A percentile compares a stretch with the other conserved stretches of the same genome.
phyloP scores from a whole-genome alignment of 1,139 yeast genomes.

The Blastobotrys buckinghamii region DNA sequence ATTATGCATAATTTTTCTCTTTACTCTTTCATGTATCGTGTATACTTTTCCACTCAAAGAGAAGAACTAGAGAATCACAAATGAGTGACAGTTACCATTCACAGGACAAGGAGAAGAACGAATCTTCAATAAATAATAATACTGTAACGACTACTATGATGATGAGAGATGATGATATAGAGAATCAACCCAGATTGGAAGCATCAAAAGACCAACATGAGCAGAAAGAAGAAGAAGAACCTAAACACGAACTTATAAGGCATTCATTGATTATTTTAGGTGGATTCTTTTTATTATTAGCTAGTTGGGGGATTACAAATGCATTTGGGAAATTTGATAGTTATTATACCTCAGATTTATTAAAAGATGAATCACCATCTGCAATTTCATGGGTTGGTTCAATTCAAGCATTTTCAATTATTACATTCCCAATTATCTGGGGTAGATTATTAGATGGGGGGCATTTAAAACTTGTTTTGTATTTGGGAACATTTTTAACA shows the following conservation, averaged over 20 bases:
- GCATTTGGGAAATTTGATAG: constrained; percentile 59
- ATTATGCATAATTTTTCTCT: no score
- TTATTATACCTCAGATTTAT: constrained; percentile 45
- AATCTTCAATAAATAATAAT: no score
- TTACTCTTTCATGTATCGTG: no score
- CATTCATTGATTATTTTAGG: constrained; percentile 32
- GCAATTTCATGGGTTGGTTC: constrained; percentile 63
- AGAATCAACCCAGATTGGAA: no score
- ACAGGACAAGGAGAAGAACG: no score
- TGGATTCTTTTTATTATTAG: constrained; percentile 44
- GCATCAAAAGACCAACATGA: no score
- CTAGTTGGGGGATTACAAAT: constrained; percentile 55
- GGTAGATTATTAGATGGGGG: constrained; percentile 56
- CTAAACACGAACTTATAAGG: constrained; percentile 22
- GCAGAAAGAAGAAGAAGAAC: no score
- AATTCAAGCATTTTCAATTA: constrained; percentile 48
- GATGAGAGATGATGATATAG: no score
- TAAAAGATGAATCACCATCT: constrained; percentile 38
- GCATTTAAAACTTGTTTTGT: constrained; percentile 25
- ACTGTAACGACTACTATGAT: no score
- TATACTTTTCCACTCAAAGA: no score
- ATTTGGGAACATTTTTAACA: constrained; percentile 44
- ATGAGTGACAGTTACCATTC: no score
- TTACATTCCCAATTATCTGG: constrained; percentile 49
- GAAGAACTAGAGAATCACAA: no score